phyloP scores from a whole-genome alignment of 352 stramenopile genomes.

The Phytopythium sindhum region DNA sequence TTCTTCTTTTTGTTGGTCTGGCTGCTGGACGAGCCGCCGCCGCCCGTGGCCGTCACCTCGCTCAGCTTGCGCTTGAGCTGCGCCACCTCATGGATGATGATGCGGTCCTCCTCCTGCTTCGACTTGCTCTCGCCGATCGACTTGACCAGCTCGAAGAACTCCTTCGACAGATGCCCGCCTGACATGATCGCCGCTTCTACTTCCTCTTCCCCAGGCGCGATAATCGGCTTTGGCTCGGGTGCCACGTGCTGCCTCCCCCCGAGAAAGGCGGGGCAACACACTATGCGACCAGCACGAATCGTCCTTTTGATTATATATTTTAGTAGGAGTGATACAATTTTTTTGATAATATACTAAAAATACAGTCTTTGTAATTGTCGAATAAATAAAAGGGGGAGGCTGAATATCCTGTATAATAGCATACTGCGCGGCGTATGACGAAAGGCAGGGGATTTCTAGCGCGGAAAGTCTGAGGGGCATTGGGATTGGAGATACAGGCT shows the following conservation, averaged over 20 bases:
- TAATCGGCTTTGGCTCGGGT: constrained; percentile 9
- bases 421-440: constrained; percentile 1
- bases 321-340: not conserved
- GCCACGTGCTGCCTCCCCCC: constrained; percentile 12
- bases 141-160: constrained; percentile 99
- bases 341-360: not conserved
- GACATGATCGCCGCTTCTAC: constrained; percentile 46
- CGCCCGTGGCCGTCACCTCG: constrained; percentile 55
- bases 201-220: too few relatives aligned
- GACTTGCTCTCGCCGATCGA: constrained; percentile 99
- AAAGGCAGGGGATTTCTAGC: not conserved
- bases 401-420: not conserved
- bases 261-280: not conserved
- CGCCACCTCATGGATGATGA: constrained; percentile 96
- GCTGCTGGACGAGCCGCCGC: constrained; percentile 46
- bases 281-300: constrained; percentile 28
- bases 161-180: constrained; percentile 90
- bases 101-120: constrained; percentile 99
- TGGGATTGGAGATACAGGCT: too few relatives aligned
- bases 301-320: not conserved
- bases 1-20: constrained; percentile 96
- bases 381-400: constrained; percentile 3
- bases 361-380: constrained; percentile 10
- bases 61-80: constrained; percentile 96
- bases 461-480: too few relatives aligned